A percentile compares a stretch with the other conserved stretches of the same genome.
These are phyloP conservation scores for Yamadazyma endophytica DNA, from an alignment of 805 yeast genomes.

Conservation along the genomic window DNA sequence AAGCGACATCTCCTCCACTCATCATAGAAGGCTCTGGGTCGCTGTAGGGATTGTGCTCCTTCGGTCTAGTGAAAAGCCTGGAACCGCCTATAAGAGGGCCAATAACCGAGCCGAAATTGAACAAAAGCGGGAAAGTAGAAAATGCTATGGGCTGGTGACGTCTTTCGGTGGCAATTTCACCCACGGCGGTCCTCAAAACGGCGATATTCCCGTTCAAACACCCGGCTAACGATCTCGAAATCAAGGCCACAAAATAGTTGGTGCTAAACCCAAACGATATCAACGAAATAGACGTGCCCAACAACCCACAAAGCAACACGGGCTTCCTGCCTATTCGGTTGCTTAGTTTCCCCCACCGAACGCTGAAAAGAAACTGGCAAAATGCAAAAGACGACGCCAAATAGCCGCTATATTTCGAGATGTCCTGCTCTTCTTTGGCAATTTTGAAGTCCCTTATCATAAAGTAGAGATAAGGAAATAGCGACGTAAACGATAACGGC, in stretches of 20 bases:
- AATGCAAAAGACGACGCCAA: conserved; percentile 58
- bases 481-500: conserved; percentile 59
- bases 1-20: not conserved
- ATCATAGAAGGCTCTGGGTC: not conserved
- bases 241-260: conserved; percentile 48
- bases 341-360: conserved; percentile 56
- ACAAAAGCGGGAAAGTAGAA: conserved; percentile 54
- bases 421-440: conserved; percentile 44
- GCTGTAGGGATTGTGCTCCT: conserved; percentile 2
- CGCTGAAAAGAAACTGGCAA: conserved; percentile 51
- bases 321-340: conserved; percentile 55
- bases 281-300: conserved; percentile 46
- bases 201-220: conserved; percentile 59
- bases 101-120: conserved; percentile 54
- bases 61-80: conserved; percentile 46
- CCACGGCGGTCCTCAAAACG: conserved; percentile 57
- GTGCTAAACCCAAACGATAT: conserved; percentile 49
- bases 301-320: conserved; percentile 46
- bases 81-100: conserved; percentile 57
- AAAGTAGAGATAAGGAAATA: conserved; percentile 60
- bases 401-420: conserved; percentile 58
- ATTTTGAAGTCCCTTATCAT: conserved; percentile 58
- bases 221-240: conserved; percentile 52
- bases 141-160: conserved; percentile 61
- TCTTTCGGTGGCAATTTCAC: conserved; percentile 53